Evolutionary conservation across 371 early-diverging fungal genomes (phyloP), one percentile per base, ranked within the genome.

Genomic region (Mortierella sp.): DNA sequence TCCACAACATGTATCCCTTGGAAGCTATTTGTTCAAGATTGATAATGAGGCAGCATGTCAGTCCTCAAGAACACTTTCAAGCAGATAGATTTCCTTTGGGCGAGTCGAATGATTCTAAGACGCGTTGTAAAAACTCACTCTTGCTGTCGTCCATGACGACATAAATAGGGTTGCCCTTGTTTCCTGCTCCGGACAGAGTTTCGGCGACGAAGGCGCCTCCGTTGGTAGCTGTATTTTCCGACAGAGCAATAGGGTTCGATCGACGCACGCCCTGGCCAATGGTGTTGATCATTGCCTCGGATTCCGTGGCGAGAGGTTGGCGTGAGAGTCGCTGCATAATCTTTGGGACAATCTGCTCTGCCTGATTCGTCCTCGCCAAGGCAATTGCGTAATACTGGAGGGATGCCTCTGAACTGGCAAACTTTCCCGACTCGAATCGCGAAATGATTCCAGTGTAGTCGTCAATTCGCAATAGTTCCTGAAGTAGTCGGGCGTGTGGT

Each of bases 351-450:
- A 93, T 88, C 43, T 90, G 86, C 44, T 94, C 94, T 1, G 91
- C 75, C 52, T 92, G 87, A 43, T 91, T 92, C 10, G 90, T 88
- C 65, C 90, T 88, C 45, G 93, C 93, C 70, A 95, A 75, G 11
- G 95, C 95, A 37, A 89, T 87, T 40, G 93, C 90, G 72, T 95
- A 95, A 55, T 88, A 88, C 69, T 92, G 93, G 86, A 92, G 87
- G 29, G 92, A 88, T 50, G 91, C 90, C 70, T 94, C 90, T 64
- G 95, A 90, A 43, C 88, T 89, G 0, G 90, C 91, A 77, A 89
- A 89, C 40, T 89, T 87, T 39, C 91, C 93, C 24, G 89, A 88
- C 74, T 95, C 95, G 79, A 94, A 91, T 29, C 95, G 89, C n/a
- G 90, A 77, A 66, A 95, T 88, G 16, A 94, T 90, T 29, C 88